Base-by-base conservation (phyloP, 768 basidiomycete genomes). In the Lyophyllum shimeji region DNA sequence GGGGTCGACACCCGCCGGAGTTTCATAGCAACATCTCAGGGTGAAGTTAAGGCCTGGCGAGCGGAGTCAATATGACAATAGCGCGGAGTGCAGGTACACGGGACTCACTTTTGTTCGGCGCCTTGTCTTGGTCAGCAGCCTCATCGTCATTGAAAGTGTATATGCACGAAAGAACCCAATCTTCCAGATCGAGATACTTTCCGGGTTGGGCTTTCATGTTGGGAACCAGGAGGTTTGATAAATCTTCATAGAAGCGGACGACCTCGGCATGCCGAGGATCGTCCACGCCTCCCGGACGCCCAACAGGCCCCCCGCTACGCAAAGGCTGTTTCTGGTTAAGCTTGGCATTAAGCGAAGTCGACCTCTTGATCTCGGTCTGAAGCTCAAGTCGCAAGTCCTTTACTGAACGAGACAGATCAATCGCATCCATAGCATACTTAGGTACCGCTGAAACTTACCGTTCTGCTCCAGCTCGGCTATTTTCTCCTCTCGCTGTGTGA, bases 161-260 rank as follows among this genome's bases (percentile, higher is more conserved):
- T 27, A 90, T 69, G 67, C 92, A 95, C 6, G 74, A 80, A 58
- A 86, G 78, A 13, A 75, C 69, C 72, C 83, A 79, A 53, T 91
- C 84, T 17, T 90, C 87, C 7, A 78, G 62, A 33, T 78, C 74
- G 17, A 78, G 68, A 50, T 74, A 71, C 50, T 71, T 69, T 24
- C 71, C 68, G 11, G 65, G 60, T 40, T 69, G 64, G 13, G 66
- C 57, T 59, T 84, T 86, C 67, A 91, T 78, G 31, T 76, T 81
- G 2, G 82, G 76, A 21, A 95, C 79, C 37, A 91, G 76, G 21
- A 95, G 72, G 62, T 93, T 91, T 1, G 91, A 93, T 60, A 93
- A 70, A 63, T 95, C 92, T 68, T 95, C 92, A 67, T 96, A 96
- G 58, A 95, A 82, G 49, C 77, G 77, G 62, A 93, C 78, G 42